Percentiles rank a stretch among this genome's conserved stretches.
Conservation (phyloP, 2,329 filamentous ascomycete genomes). For the Akanthomyces muscarius region DNA sequence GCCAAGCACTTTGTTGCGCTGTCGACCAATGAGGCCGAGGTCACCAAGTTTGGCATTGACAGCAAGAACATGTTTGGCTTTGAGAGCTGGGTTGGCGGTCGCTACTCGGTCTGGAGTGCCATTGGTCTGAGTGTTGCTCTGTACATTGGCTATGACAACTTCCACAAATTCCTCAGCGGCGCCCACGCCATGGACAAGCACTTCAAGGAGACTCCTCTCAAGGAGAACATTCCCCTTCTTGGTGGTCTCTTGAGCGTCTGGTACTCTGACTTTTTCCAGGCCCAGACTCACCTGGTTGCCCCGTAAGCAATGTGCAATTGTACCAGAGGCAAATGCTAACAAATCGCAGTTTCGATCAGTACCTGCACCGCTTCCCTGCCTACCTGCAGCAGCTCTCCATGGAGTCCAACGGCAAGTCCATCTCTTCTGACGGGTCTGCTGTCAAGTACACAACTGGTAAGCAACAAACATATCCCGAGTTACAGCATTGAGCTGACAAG, state of each 20-base stretch:
- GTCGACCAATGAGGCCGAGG: constrained; percentile 91
- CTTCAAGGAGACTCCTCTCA: constrained; percentile 85
- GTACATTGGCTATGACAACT: constrained; percentile 97
- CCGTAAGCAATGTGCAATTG: constrained; percentile 58
- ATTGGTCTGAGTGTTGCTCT: constrained; percentile 92
- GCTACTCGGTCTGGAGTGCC: constrained; percentile 98
- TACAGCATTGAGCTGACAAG: constrained; percentile 21
- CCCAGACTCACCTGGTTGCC: constrained; percentile 94
- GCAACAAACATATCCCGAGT: constrained; percentile 11
- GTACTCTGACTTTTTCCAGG: constrained; percentile 99
- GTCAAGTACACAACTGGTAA: constrained; percentile 91
- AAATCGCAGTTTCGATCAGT: constrained; percentile 79
- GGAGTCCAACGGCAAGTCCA: constrained; percentile 98
- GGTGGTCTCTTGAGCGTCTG: constrained; percentile 93
- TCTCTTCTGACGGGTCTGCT: constrained; percentile 81
- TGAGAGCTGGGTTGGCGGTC: constrained; percentile 95
- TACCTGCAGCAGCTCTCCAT: constrained; percentile 99
- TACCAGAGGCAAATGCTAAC: constrained; percentile 12
- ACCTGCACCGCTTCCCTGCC: constrained; percentile 96
- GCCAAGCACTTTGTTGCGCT: constrained; percentile 99
- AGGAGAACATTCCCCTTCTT: constrained; percentile 91
- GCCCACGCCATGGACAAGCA: constrained; percentile 98
- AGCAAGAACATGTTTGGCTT: constrained; percentile 99
- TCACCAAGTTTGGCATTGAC: constrained; percentile 98
- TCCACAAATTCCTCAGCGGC: constrained; percentile 90